Evolutionary conservation across 2,329 filamentous ascomycete species (phyloP).

Genomic region (Colletotrichum sp.): DNA sequence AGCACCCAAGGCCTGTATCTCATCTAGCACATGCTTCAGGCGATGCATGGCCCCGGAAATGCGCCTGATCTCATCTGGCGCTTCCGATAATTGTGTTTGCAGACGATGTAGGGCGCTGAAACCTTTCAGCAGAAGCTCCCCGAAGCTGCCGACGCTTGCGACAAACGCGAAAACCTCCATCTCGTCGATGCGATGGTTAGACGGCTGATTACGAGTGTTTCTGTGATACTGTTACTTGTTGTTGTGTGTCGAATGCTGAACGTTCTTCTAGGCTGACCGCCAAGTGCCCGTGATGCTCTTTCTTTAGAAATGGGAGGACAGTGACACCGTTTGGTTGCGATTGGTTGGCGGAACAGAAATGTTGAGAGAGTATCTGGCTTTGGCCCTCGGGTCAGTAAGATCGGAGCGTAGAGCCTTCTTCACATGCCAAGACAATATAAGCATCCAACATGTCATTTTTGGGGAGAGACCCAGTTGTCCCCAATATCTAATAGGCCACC

Average conservation of each 20-base stretch:
- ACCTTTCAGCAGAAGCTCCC: not conserved
- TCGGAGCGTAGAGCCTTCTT: not conserved
- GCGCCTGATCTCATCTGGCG: not conserved
- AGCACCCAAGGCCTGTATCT: not conserved
- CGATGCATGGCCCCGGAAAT: not conserved
- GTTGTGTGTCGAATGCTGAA: too few relatives aligned
- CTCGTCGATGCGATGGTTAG: not conserved
- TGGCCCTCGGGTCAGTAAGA: not conserved
- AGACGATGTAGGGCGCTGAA: not conserved
- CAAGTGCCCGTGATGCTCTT: not conserved
- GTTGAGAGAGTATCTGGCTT: not conserved
- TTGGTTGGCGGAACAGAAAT: not conserved
- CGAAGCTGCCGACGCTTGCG: not conserved
- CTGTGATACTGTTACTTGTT: not conserved
- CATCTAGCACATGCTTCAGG: not conserved
- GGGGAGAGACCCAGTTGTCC: not conserved
- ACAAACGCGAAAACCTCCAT: not conserved
- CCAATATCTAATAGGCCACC: not conserved
- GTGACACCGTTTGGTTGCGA: not conserved
- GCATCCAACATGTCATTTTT: not conserved
- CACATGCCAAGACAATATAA: not conserved
- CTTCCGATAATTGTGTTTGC: not conserved
- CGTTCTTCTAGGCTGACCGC: too few relatives aligned
- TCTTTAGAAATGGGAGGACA: not conserved
- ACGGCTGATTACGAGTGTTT: not conserved